These are phyloP conservation scores for Penicillium corylophilum DNA, from an alignment of 2,329 filamentous ascomycete species.

Conservation along the genomic window DNA sequence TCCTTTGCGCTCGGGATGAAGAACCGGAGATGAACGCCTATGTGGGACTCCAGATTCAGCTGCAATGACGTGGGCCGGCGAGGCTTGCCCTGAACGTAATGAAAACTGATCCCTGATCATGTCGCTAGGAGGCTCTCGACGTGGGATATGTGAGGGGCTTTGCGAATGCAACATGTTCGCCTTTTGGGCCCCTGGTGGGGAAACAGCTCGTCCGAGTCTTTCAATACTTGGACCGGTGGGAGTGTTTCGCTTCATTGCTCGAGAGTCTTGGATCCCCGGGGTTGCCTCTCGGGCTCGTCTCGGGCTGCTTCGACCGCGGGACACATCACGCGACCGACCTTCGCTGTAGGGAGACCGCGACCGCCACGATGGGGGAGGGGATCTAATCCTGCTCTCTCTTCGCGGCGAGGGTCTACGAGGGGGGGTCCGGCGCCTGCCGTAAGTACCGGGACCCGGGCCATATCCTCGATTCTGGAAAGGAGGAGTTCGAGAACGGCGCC, in stretches of 20 bases:
- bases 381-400: slow-evolving; percentile 40
- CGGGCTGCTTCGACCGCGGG: slow-evolving; percentile 32
- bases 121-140: slow-evolving; percentile 50
- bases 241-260: slow-evolving; percentile 35
- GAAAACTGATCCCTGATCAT: slow-evolving; percentile 51
- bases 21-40: slow-evolving; percentile 60
- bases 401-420: slow-evolving; percentile 43
- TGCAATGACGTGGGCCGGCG: slow-evolving; percentile 52
- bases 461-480: slow-evolving; percentile 38
- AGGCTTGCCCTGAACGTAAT: slow-evolving; percentile 43
- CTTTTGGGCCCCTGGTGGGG: slow-evolving; percentile 26
- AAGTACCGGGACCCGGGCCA: slow-evolving; percentile 30
- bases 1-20: slow-evolving; percentile 55
- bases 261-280: slow-evolving; percentile 33
- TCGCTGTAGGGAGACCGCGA: slow-evolving; percentile 41
- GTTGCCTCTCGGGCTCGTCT: slow-evolving; percentile 40
- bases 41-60: slow-evolving; percentile 58
- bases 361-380: slow-evolving; percentile 39
- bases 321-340: slow-evolving; percentile 30
- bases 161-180: slow-evolving; percentile 50
- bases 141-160: slow-evolving; percentile 54
- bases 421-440: slow-evolving; percentile 38
- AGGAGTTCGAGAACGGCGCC: slow-evolving; percentile 45
- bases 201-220: slow-evolving; percentile 28
- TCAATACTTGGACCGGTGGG: slow-evolving; percentile 28